Evolutionary conservation across 2,329 filamentous ascomycete species (phyloP).

Genomic region (Cladosporium sp.): DNA sequence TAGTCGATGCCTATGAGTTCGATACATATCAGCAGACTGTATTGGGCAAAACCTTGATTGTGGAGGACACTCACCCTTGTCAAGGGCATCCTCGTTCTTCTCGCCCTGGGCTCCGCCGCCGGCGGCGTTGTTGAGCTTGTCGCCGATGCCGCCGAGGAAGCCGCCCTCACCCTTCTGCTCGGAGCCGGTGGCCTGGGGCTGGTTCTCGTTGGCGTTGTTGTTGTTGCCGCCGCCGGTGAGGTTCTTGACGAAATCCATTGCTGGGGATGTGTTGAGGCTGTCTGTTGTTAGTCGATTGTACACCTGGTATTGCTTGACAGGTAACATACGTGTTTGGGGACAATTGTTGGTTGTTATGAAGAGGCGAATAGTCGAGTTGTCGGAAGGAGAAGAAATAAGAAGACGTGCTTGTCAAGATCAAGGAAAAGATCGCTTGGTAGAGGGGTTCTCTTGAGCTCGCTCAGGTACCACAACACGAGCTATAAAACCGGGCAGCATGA

Average conservation of each 20-base stretch:
- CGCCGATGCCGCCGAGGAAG: conserved; percentile 61
- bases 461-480: conserved; percentile 8
- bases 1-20: conserved; percentile 65
- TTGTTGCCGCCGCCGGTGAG: conserved; percentile 42
- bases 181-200: conserved; percentile 26
- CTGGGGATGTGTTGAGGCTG: conserved; percentile 19
- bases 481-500: conserved; percentile 9
- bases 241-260: conserved; percentile 53
- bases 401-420: conserved; percentile 11
- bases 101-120: conserved; percentile 74
- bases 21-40: conserved; percentile 13
- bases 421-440: conserved; percentile 2
- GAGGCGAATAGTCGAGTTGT: neutral
- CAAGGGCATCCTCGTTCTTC: conserved; percentile 79
- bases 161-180: conserved; percentile 35
- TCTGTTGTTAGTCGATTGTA: neutral
- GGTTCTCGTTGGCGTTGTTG: conserved; percentile 33
- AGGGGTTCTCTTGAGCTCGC: conserved; percentile 6
- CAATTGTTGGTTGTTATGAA: neutral
- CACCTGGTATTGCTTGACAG: neutral
- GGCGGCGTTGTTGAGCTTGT: conserved; percentile 70
- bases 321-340: neutral
- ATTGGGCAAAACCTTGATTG: conserved; percentile 7
- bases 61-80: conserved; percentile 64
- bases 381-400: neutral